A percentile compares a stretch with the other conserved stretches of the same genome.
phyloP scores from a whole-genome alignment of 164 flowering plant species.

The Kingdonia uniflora region DNA sequence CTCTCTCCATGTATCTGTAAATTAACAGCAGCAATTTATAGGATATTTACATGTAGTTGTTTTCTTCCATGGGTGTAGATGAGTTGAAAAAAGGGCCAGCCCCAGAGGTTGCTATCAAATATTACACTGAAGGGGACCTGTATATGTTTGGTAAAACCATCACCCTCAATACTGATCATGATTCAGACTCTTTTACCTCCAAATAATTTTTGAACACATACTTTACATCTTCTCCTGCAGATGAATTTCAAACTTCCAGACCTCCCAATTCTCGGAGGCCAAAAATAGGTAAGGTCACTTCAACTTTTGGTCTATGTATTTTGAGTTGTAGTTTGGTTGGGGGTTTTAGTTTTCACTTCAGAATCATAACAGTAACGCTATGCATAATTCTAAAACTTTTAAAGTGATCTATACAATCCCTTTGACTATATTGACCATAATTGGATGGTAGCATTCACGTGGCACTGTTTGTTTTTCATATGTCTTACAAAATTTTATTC shows the following conservation, averaged over 20 bases:
- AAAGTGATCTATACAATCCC: too few species aligned
- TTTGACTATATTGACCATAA: too few species aligned
- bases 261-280: conserved; percentile 76
- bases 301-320: background rate
- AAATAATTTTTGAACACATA: background rate
- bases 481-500: too few species aligned
- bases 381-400: too few species aligned
- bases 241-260: conserved; percentile 91
- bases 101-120: conserved; percentile 75
- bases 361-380: too few species aligned
- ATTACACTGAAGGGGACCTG: conserved; percentile 82
- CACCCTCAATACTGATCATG: background rate
- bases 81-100: conserved; percentile 76
- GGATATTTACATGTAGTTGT: too few species aligned
- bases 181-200: background rate
- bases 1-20: background rate
- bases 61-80: conserved; percentile 23
- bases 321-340: too few species aligned
- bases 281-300: conserved; percentile 48
- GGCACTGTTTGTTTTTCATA: too few species aligned
- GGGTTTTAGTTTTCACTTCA: too few species aligned
- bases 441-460: too few species aligned
- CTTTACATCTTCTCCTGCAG: conserved; percentile 25
- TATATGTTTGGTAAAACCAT: conserved; percentile 76
- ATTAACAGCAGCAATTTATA: too few species aligned